A percentile compares a stretch with the other conserved stretches of the same genome.
phyloP scores from a whole-genome alignment of 129 eudicot genomes.

The Ambrosia trifida region DNA sequence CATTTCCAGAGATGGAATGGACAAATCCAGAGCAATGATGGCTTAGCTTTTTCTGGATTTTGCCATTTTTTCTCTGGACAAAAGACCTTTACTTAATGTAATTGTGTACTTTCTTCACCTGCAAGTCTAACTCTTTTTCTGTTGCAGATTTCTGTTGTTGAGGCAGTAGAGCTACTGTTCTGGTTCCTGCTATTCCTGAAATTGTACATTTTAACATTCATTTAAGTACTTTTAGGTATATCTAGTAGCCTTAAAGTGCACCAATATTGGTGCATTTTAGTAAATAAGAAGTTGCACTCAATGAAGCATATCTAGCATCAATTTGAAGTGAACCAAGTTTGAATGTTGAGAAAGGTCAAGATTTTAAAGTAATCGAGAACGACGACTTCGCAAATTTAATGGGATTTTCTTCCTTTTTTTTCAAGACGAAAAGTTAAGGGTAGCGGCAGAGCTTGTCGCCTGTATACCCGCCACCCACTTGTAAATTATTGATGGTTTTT shows the following conservation, averaged over 20 bases:
- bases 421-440: too few species aligned
- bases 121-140: slow-evolving; percentile 34
- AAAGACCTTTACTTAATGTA: background rate
- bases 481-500: too few species aligned
- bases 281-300: background rate
- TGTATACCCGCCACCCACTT: too few species aligned
- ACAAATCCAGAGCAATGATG: background rate
- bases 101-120: slow-evolving; percentile 42
- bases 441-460: too few species aligned
- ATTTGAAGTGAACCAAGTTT: slow-evolving; percentile 1
- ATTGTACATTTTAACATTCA: slow-evolving; percentile 27
- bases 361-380: background rate
- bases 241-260: background rate
- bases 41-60: background rate
- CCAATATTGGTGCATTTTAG: slow-evolving; percentile 5
- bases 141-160: slow-evolving; percentile 37
- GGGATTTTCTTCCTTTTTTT: background rate
- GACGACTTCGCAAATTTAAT: background rate
- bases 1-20: background rate
- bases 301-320: slow-evolving; percentile 15
- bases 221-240: slow-evolving; percentile 18
- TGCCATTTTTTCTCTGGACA: slow-evolving; percentile 7
- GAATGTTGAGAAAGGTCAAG: slow-evolving; percentile 6
- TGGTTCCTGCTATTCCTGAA: slow-evolving; percentile 50
- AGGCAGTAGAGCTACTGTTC: slow-evolving; percentile 41